Conservation (phyloP, 2,329 filamentous ascomycete species). For the Botrytis hyacinthi region DNA sequence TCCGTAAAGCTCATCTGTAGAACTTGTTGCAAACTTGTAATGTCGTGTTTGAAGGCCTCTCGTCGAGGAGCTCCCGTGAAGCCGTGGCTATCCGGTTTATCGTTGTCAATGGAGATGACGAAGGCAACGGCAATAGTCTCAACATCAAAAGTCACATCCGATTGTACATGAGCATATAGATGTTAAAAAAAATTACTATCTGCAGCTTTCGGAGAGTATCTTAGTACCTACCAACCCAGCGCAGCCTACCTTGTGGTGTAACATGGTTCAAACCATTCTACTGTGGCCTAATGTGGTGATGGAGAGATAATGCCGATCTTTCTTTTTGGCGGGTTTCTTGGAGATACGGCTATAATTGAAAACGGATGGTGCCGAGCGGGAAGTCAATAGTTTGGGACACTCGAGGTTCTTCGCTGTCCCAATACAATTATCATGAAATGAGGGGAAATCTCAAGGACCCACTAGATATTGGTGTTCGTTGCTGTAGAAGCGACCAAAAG, state of each 20-base stretch:
- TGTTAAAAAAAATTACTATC: not conserved
- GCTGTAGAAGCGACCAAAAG: conserved; percentile 23
- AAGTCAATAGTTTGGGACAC: conserved; percentile 3
- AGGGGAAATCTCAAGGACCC: conserved; percentile 23
- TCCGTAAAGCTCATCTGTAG: not conserved
- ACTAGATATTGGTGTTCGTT: conserved; percentile 17
- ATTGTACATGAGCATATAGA: not conserved
- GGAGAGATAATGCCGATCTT: conserved; percentile 14
- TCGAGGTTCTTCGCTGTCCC: conserved; percentile 20
- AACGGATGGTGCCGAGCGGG: conserved; percentile 20
- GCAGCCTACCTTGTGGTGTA: conserved; percentile 1
- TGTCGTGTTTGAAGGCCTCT: not conserved
- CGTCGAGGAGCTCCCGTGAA: not conserved
- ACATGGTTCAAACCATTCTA: conserved; percentile 3
- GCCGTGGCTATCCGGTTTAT: not conserved
- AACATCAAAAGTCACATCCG: not conserved
- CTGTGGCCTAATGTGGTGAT: conserved; percentile 17
- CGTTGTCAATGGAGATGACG: not conserved
- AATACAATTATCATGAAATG: conserved; percentile 22
- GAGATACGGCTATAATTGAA: conserved; percentile 11
- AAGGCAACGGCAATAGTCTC: not conserved
- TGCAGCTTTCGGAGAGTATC: not conserved
- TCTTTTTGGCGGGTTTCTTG: conserved; percentile 11
- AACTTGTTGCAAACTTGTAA: not conserved
- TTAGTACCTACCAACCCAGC: not conserved